These are phyloP conservation scores for Venturiaceae sp. DNA, from an alignment of 2,329 filamentous ascomycete species.

Conservation along the genomic window DNA sequence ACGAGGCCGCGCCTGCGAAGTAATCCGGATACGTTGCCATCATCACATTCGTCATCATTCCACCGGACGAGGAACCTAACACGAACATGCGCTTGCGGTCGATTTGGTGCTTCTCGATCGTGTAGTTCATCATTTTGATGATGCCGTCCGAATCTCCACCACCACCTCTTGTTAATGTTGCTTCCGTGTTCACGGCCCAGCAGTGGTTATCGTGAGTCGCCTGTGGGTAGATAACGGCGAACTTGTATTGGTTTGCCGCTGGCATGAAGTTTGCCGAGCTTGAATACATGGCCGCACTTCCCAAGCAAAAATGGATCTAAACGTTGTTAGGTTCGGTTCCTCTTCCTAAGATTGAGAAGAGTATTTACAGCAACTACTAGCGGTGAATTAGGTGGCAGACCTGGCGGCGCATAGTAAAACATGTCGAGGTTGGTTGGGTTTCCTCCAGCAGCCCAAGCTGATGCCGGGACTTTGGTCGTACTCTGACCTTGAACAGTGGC, in stretches of 20 bases:
- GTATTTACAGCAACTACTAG: not conserved
- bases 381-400: not conserved
- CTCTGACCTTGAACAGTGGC: not conserved
- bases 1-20: constrained; percentile 36
- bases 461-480: not conserved
- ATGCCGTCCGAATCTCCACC: constrained; percentile 43
- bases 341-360: not conserved
- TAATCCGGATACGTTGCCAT: constrained; percentile 37
- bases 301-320: constrained; percentile 6
- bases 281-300: constrained; percentile 34
- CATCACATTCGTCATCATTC: constrained; percentile 42
- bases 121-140: constrained; percentile 45
- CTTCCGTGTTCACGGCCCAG: constrained; percentile 46
- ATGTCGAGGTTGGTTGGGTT: constrained; percentile 5
- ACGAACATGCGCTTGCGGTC: constrained; percentile 39
- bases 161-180: constrained; percentile 40
- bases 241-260: constrained; percentile 41
- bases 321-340: not conserved
- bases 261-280: constrained; percentile 40
- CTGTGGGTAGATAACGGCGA: constrained; percentile 46
- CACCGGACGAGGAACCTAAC: constrained; percentile 38
- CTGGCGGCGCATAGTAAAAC: constrained; percentile 2
- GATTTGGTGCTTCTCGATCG: constrained; percentile 36
- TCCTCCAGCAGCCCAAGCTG: not conserved
- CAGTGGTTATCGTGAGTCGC: constrained; percentile 33